Percentiles rank a stretch among this genome's conserved stretches.
These are phyloP conservation scores for Scedosporium minutisporum DNA, from an alignment of 2,329 filamentous ascomycete species.

Conservation along the genomic window DNA sequence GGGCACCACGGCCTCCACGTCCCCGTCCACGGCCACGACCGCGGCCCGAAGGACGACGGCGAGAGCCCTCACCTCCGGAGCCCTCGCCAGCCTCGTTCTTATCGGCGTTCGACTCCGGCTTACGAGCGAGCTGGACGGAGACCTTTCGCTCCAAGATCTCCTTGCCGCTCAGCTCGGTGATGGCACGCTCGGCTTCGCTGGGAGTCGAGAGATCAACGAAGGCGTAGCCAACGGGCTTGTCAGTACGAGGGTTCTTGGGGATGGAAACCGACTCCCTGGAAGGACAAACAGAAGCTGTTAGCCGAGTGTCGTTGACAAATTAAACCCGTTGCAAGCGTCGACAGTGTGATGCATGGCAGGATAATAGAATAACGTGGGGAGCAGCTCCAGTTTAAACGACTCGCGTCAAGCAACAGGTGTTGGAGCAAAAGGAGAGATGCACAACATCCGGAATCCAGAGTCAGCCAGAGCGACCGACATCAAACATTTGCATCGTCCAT, in stretches of 20 bases:
- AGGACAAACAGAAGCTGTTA: slow-evolving; percentile 21
- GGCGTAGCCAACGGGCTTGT: slow-evolving; percentile 95
- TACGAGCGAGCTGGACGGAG: slow-evolving; percentile 95
- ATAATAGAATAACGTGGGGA: too few species aligned
- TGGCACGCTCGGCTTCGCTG: slow-evolving; percentile 89
- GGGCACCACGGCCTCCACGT: slow-evolving; percentile 55
- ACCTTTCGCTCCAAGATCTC: slow-evolving; percentile 98
- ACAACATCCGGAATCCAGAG: too few species aligned
- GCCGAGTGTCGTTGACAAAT: slow-evolving; percentile 10
- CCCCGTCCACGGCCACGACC: slow-evolving; percentile 62
- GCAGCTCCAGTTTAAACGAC: too few species aligned
- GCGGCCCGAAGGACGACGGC: slow-evolving; percentile 53
- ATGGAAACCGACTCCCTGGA: slow-evolving; percentile 94
- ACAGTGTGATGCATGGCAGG: not conserved
- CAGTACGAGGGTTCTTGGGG: slow-evolving; percentile 97
- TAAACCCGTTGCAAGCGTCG: not conserved
- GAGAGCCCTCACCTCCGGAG: slow-evolving; percentile 55
- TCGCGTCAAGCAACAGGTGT: not conserved
- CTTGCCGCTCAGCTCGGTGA: slow-evolving; percentile 90
- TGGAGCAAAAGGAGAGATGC: not conserved
- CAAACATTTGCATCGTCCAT: not conserved
- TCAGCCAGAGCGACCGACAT: too few species aligned
- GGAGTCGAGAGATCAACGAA: slow-evolving; percentile 97
- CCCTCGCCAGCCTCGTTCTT: slow-evolving; percentile 70
- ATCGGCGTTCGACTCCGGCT: slow-evolving; percentile 78